Conservation (phyloP, 129 eudicot species). For the Flaveria ramosissima region DNA sequence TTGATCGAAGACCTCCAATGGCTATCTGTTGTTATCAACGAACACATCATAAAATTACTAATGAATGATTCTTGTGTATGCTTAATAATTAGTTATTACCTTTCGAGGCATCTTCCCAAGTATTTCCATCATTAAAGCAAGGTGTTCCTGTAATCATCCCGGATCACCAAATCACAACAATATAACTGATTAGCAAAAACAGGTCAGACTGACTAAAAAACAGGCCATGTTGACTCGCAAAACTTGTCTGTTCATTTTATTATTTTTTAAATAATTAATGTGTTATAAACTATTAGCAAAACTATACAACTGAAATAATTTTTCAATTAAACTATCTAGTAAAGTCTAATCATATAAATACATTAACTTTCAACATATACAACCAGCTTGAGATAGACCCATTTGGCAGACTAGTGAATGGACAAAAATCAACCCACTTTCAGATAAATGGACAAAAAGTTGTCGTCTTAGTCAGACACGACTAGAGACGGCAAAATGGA, state of each 20-base stretch:
- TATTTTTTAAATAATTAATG: neutral
- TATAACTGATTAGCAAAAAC: neutral
- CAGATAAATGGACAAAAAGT: neutral
- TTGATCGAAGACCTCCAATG: slow-evolving; percentile 64
- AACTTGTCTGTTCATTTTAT: neutral
- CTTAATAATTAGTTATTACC: slow-evolving; percentile 52
- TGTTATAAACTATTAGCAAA: neutral
- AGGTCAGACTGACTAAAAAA: neutral
- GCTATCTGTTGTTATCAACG: slow-evolving; percentile 55
- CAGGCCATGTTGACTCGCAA: neutral
- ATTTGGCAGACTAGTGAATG: neutral
- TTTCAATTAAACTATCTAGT: too few species aligned
- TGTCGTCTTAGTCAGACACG: neutral
- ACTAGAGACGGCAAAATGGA: neutral
- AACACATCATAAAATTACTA: neutral
- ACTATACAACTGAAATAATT: neutral
- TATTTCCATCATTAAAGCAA: slow-evolving; percentile 96
- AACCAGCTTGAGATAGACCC: neutral
- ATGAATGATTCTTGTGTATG: neutral
- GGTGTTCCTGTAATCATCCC: slow-evolving; percentile 73
- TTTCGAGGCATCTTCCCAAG: slow-evolving; percentile 93
- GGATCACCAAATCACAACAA: slow-evolving; percentile 31
- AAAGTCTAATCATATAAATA: too few species aligned
- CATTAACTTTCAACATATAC: too few species aligned
- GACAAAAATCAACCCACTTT: neutral